Evolutionary conservation across 2,329 filamentous ascomycete genomes (phyloP), one percentile per base, ranked within the genome.

Genomic region (Cercospora sp.): DNA sequence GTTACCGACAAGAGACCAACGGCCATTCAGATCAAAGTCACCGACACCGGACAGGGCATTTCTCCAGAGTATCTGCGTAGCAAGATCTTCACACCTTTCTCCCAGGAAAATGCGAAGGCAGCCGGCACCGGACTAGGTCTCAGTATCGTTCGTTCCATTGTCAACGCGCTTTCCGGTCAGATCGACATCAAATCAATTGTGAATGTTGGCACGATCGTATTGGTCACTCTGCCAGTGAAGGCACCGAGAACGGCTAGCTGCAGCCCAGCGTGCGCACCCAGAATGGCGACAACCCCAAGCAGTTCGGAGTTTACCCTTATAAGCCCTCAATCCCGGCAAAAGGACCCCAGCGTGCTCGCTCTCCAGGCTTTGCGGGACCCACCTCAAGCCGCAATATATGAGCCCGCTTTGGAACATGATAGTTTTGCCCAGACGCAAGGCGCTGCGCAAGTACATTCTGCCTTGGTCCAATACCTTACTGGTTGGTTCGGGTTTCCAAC

Each of bases 11-110:
- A 72, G 26, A 70, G 51, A 33, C 66, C 59, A 36, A 67, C 39
- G 39, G 55, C 48, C 16, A 64, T 74, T 39, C 64, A 69, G 61
- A 20, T 75, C 33, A 69, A 61, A 16, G 84, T 92, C 1, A 80
- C 82, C 0, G 90, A 92, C 71, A 89, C 89, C 0, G 90, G 90
- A 1, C 84, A 83, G 55, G 90, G 90, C 1, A 92, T 92, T 36
- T 84, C 84, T 0, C 81, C 86, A 5, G 86, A 90, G 9, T 92
- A 87, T 70, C 78, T 91, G 10, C 81, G 84, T 20, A 84, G 86
- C 8, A 83, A 84, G 13, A 77, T 91, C 0, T 92, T 89, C 73
- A 86, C 84, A 0, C 87, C 89, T 0, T 91, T 91, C 68, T 78
- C 83, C 0, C 90, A 92, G 69, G 90, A 91, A 72, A 84, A 90